Conservation (phyloP, 192 early-diverging fungal species). For the Rhizoclosmatium sp. region DNA sequence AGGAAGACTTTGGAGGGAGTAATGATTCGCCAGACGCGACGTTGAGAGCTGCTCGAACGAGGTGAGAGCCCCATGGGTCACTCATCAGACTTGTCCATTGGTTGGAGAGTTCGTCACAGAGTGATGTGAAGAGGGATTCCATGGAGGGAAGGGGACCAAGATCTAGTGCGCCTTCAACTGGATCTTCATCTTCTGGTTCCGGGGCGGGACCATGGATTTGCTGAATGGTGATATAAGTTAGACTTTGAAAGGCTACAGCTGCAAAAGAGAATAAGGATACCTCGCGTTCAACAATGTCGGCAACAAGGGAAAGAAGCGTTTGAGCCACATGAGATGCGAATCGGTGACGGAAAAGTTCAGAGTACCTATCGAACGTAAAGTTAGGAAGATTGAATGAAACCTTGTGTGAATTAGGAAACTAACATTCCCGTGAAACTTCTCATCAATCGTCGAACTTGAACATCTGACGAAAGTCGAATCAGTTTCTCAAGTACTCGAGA, state of each 20-base stretch:
- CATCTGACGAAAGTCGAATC: constrained; percentile 71
- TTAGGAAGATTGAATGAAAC: no score
- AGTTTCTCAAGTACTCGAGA: constrained; percentile 85
- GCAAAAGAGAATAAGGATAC: constrained; percentile 31
- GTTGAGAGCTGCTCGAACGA: constrained; percentile 74
- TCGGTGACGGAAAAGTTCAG: constrained; percentile 79
- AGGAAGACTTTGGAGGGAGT: constrained; percentile 49
- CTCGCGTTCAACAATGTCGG: constrained; percentile 80
- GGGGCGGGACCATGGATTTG: constrained; percentile 21
- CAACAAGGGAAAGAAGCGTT: constrained; percentile 76
- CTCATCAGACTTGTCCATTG: constrained; percentile 61
- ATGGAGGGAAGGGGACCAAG: constrained; percentile 71
- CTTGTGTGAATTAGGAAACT: neutral
- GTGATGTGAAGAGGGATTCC: constrained; percentile 64
- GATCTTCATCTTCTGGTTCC: constrained; percentile 35
- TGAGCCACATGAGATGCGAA: constrained; percentile 90
- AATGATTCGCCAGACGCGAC: constrained; percentile 72
- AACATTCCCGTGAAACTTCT: constrained; percentile 59
- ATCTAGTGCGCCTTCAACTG: constrained; percentile 27
- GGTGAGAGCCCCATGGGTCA: constrained; percentile 79
- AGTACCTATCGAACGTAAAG: constrained; percentile 37
- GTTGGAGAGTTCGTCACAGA: constrained; percentile 58
- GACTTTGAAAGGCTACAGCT: neutral
- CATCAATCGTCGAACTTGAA: constrained; percentile 76
- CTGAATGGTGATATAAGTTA: constrained; percentile 2